phyloP scores from a whole-genome alignment of 495 filamentous ascomycete genomes.

The Podospora tetraspora region DNA sequence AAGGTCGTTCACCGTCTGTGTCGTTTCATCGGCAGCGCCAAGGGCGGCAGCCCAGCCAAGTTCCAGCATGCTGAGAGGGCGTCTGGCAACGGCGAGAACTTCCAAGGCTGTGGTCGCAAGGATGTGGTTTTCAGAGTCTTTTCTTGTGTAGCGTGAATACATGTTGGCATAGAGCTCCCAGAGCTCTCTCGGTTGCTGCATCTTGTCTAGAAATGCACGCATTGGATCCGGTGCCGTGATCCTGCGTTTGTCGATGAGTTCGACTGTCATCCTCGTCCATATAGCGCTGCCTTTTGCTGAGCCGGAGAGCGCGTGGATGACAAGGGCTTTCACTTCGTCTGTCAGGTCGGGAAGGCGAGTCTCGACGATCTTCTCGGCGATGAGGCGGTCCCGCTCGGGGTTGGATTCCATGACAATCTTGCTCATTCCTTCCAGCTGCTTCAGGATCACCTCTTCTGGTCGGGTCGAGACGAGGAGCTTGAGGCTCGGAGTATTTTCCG shows the following conservation, averaged over 20 bases:
- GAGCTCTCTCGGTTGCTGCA: neutral
- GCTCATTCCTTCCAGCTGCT: neutral
- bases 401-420: neutral
- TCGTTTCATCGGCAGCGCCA: neutral
- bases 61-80: slow-evolving; percentile 3
- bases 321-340: neutral
- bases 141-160: neutral
- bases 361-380: neutral
- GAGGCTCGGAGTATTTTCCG: neutral
- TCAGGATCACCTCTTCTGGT: neutral
- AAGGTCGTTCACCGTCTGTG: neutral
- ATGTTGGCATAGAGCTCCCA: neutral
- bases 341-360: neutral
- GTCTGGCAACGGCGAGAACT: neutral
- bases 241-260: neutral
- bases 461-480: neutral
- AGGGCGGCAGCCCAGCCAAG: neutral
- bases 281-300: neutral
- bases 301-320: neutral
- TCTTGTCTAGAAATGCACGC: neutral
- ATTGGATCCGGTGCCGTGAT: neutral
- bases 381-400: neutral
- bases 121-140: neutral
- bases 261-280: neutral
- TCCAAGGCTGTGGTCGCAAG: neutral